Base-by-base conservation (phyloP, 352 stramenopile genomes). In the Pythium phragmiticola region DNA sequence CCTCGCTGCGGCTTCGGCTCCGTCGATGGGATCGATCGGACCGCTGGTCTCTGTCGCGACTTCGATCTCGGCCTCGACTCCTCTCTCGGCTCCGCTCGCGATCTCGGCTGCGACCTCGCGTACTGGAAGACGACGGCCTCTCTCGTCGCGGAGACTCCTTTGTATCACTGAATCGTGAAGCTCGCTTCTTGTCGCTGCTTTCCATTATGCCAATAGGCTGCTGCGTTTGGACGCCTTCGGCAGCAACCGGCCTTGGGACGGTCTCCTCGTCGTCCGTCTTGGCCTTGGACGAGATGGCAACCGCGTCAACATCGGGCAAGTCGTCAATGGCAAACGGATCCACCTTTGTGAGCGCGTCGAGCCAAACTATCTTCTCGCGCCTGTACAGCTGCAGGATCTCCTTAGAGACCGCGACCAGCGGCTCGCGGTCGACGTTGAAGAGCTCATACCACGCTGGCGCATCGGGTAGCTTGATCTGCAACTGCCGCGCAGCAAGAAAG, bases 401-500 rank as follows among this genome's bases (percentile, higher is more conserved):
- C 12, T 76, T 57, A 49, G 77, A 80, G 46, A 82, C 81, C 0
- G 60, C 66, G 34, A 84, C 70, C 16, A 94, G 61, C 54, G 82
- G 70, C 33, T 60, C 46, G 41, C 75, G 72, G 21, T 85, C 72
- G 17, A 93, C 84, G 16, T 86, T 83, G 39, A 93, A 91, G 1
- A 93, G 71, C 58, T 66, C 45, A 56, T 84, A 89, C 84, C 84
- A 93, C 36, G 78, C 55, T 37, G 82, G 81, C 51, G 74, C 64
- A 21, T 83, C 72, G 0, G 84, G 84, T 11, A 93, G 52, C 41
- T 78, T 76, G 36, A 89, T 73, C 2, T 71, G 65, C 21, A 89
- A 67, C 49, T 81, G 72, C 16, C 87, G 82, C 7, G 82, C 86
- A 2, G 90, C 80, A 43, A 98, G 75, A 61, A 94, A 95, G 58